A percentile compares a stretch with the other conserved stretches of the same genome.
These are phyloP conservation scores for Ambrosia artemisiifolia DNA, from an alignment of 129 eudicot genomes.

Conservation along the genomic window DNA sequence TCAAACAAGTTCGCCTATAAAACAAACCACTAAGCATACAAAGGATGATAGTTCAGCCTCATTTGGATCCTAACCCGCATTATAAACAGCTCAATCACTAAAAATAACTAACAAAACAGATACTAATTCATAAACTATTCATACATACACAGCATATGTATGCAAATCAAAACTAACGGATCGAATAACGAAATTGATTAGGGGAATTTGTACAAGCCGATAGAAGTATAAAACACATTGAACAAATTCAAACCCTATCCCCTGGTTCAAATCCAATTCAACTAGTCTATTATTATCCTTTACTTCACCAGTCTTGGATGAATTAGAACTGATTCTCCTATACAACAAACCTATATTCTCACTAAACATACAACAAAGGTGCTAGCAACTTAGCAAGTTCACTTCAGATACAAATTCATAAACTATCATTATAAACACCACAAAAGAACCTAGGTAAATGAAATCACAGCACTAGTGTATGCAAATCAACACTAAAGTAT, in stretches of 20 bases:
- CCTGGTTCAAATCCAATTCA: conserved; percentile 3
- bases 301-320: background rate
- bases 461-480: too few species aligned
- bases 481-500: too few species aligned
- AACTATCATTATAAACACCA: background rate
- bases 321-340: background rate
- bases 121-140: background rate
- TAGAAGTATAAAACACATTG: background rate
- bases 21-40: background rate
- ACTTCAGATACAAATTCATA: background rate
- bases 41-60: background rate
- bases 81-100: background rate
- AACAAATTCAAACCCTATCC: conserved; percentile 19
- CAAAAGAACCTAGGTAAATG: too few species aligned
- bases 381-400: background rate
- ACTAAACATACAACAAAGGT: background rate
- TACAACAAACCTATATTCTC: conserved; percentile 12
- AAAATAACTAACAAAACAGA: background rate
- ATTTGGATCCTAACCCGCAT: conserved; percentile 14
- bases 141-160: background rate
- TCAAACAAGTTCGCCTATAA: background rate
- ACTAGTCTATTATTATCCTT: background rate
- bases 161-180: too few species aligned
- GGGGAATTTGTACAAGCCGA: background rate
- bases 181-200: too few species aligned